Evolutionary conservation across 108 stramenopile genomes (phyloP), one percentile per base, ranked within the genome.

Genomic region (Cyclotella atomus): DNA sequence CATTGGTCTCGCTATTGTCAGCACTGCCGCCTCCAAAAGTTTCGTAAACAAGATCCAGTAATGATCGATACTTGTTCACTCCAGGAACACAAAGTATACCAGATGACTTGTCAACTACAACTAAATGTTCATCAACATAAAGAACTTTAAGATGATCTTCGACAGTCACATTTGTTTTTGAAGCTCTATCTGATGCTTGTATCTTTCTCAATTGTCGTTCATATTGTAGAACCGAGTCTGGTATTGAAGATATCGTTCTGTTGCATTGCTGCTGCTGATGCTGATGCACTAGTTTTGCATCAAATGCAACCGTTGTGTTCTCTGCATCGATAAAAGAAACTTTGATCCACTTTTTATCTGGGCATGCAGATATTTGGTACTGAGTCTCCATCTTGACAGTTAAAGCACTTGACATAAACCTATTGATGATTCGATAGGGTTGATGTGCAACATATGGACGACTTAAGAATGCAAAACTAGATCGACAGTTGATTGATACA

Each of bases 61-160:
- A 28, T 33, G 75, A 84, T 46, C 75, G 73, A 62, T 90, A 75
- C 14, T 74, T 56, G 59, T 89, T 74, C 16, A 91, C 55, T 45
- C 93, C 93, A 12, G 93, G 93, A 20, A 94, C 93, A 55, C 84
- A 83, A 19, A 94, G 66, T 17, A 91, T 83, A 0, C 91, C 93
- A 0, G 89, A 83, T 54, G 93, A 91, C 76, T 94, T 94, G 66
- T 91, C 81, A 19, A 79, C 79, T 0, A 94, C 91, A 20, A 90
- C 81, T 2, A 91, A 53, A 59, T 88, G 68, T 16, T 84, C 85
- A 83, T 94, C 93, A 9, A 79, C 55, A 69, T 88, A 81, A 1
- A 94, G 27, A 43, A 87, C 68, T 8, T 82, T 50, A 14, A 91
- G 62, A 64, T 88, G 85, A 17, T 86, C 49, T 17, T 59, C 17